Evolutionary conservation across 352 stramenopile genomes (phyloP), one percentile per base, ranked within the genome.

Genomic region (Globisporangium takayamanum): DNA sequence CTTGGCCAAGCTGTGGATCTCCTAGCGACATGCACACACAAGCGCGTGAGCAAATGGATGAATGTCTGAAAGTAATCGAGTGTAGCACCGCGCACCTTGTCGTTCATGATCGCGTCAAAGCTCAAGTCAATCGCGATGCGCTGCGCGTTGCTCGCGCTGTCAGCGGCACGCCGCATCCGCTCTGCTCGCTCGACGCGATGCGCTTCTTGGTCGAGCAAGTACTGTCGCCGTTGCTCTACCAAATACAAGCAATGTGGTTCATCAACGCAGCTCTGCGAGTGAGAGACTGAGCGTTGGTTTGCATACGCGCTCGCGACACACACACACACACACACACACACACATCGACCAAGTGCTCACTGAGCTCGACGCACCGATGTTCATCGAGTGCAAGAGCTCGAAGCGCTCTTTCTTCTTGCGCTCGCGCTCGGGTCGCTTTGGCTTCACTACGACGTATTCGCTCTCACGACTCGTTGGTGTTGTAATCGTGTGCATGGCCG

Each of bases 31-130:
- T 6, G 30, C n/a, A 58, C 1, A 18, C 15, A 16, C 22, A 36
- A 44, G 28, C 18, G 22, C 26, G 25, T 25, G 26, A 7, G 2
- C 11, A n/a, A 56, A 22, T 44, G 36, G 30, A n/a, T n/a, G 22
- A 22, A 22, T 22, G 22, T 22, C 22, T 22, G 22, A 22, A 22
- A 22, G 22, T 22, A 22, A 22, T 22, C 22, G 22, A 22, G 22
- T 22, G 22, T 22, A 53, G 30, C 30, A 36, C 28, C 2, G 20
- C 12, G 33, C 39, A 78, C 72, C 55, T 92, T 92, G 26, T 86
- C 73, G 69, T 88, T 92, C 83, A 92, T 92, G 67, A 92, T 89
- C 50, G 50, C 70, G 55, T 92, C 80, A 60, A 88, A 92, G 53
- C 76, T 62, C 57, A 89, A 63, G 59, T 92, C 83, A 20, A 92